phyloP scores from a whole-genome alignment of 2,329 filamentous ascomycete genomes.

The Colletotrichum lini region DNA sequence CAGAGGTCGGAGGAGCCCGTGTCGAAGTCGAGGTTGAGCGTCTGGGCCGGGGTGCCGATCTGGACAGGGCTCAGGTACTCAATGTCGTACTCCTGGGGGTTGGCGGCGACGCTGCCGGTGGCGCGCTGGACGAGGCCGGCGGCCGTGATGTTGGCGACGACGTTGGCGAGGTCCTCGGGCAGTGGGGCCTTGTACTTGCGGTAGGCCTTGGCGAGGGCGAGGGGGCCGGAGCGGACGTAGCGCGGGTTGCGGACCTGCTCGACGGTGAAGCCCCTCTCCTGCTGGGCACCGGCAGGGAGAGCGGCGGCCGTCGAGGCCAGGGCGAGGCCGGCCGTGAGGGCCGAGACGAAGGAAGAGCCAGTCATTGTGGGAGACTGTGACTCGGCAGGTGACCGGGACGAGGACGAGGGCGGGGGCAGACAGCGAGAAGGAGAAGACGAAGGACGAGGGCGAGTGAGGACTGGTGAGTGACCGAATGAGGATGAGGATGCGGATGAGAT shows the following conservation, averaged over 20 bases:
- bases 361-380: constrained; percentile 25
- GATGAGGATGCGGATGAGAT: constrained; percentile 13
- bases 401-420: constrained; percentile 2
- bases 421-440: constrained; percentile 5
- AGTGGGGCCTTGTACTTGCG: constrained; percentile 53
- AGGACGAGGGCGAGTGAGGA: constrained; percentile 28
- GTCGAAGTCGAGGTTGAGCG: constrained; percentile 60
- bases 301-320: constrained; percentile 46
- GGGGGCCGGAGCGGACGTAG: constrained; percentile 50
- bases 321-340: constrained; percentile 40
- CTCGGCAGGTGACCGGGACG: constrained; percentile 4
- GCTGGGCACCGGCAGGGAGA: constrained; percentile 37
- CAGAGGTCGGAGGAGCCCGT: constrained; percentile 61
- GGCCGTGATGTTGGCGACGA: constrained; percentile 45
- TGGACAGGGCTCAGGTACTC: constrained; percentile 58
- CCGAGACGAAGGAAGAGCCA: constrained; percentile 29
- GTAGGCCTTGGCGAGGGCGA: constrained; percentile 55
- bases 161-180: constrained; percentile 49
- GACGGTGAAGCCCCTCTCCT: constrained; percentile 48
- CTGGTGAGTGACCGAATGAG: constrained; percentile 18
- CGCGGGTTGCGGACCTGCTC: constrained; percentile 55
- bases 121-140: constrained; percentile 45
- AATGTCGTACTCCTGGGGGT: constrained; percentile 49
- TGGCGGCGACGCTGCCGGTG: constrained; percentile 50
- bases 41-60: constrained; percentile 61